These are phyloP conservation scores for Mollisia scopiformis DNA, from an alignment of 2,329 filamentous ascomycete species.

Conservation along the genomic window DNA sequence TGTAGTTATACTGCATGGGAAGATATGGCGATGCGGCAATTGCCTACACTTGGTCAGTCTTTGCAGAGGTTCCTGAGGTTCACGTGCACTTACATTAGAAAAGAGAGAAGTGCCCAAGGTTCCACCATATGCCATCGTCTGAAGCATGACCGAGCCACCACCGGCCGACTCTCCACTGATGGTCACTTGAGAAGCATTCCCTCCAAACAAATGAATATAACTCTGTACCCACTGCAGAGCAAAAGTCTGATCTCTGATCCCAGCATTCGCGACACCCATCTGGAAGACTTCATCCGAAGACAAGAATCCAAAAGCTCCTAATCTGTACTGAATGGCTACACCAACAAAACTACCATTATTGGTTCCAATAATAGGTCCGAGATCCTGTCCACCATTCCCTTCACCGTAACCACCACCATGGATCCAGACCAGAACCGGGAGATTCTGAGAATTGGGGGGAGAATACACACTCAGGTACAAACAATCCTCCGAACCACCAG, in stretches of 20 bases:
- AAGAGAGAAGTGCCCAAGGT: conserved; percentile 20
- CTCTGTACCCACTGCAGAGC: conserved; percentile 59
- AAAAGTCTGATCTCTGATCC: conserved; percentile 54
- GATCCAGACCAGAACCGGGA: conserved; percentile 52
- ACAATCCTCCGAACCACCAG: conserved; percentile 35
- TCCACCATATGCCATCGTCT: conserved; percentile 53
- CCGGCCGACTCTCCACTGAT: conserved; percentile 54
- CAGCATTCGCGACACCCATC: conserved; percentile 50
- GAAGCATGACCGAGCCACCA: conserved; percentile 54
- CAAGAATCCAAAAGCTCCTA: conserved; percentile 36
- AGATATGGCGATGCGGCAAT: conserved; percentile 51
- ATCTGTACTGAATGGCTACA: conserved; percentile 53
- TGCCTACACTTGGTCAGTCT: conserved; percentile 2
- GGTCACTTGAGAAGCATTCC: conserved; percentile 50
- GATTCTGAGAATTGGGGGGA: conserved; percentile 41
- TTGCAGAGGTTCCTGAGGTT: not conserved
- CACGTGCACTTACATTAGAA: conserved; percentile 16
- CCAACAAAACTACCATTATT: conserved; percentile 51
- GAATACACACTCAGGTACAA: conserved; percentile 49
- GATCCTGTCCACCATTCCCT: conserved; percentile 42
- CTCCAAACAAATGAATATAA: conserved; percentile 56
- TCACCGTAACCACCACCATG: conserved; percentile 51
- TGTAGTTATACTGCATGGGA: conserved; percentile 53
- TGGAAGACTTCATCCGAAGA: conserved; percentile 32
- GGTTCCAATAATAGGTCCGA: conserved; percentile 45